Evolutionary conservation across 176 grass and related monocot genomes (phyloP).

Genomic region (Cocos nucifera): DNA sequence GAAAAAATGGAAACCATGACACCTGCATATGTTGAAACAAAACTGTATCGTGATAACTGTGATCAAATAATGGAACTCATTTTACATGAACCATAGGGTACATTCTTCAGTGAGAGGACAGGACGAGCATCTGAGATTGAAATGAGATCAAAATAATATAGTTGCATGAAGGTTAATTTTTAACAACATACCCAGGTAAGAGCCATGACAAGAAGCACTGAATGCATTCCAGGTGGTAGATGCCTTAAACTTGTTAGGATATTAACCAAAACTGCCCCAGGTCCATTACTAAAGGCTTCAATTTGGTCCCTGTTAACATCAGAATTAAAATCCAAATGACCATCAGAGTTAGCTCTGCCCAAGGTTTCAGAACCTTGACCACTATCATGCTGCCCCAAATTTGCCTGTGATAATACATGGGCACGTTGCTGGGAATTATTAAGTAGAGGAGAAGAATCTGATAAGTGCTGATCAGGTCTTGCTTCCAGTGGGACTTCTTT

Average conservation of each 20-base stretch:
- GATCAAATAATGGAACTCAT: no score
- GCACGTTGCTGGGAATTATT: conserved; percentile 45
- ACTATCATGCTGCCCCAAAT: conserved; percentile 32
- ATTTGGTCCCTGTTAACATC: conserved; percentile 28
- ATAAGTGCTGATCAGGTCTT: conserved; percentile 29
- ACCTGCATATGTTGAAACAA: conserved; percentile 42
- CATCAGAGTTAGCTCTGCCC: conserved; percentile 23
- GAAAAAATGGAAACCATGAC: conserved; percentile 99
- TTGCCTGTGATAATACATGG: conserved; percentile 30
- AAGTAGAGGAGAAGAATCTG: conserved; percentile 87
- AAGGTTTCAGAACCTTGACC: conserved; percentile 18
- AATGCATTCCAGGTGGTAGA: conserved; percentile 84
- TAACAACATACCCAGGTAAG: conserved; percentile 77
- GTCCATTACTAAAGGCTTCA: conserved; percentile 73
- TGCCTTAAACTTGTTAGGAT: conserved; percentile 97
- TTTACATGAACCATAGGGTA: no score
- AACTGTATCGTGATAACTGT: not conserved
- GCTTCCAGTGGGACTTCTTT: conserved; percentile 74
- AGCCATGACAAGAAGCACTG: conserved; percentile 93
- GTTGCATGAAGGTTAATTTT: no score
- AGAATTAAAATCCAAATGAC: conserved; percentile 25
- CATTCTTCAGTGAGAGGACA: no score
- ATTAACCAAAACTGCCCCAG: conserved; percentile 86
- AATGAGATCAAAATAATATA: no score
- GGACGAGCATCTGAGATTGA: no score